A percentile compares a stretch with the other conserved stretches of the same genome.
Conservation (phyloP, 2,329 filamentous ascomycete genomes). For the Stromatinia cepivora region DNA sequence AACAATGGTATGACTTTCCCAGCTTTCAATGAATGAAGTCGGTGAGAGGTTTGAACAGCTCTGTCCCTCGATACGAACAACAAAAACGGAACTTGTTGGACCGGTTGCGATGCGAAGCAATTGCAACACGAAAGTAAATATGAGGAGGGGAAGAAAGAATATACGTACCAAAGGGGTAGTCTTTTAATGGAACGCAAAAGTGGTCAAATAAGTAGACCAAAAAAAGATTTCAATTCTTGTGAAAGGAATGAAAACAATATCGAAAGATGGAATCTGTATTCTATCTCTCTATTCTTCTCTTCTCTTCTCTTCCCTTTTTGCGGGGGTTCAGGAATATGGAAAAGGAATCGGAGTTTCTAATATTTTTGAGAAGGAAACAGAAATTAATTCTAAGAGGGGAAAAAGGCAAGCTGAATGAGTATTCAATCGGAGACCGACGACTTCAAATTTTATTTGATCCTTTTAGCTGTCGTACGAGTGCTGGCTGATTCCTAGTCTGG, state of each 20-base stretch:
- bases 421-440: slow-evolving; percentile 1
- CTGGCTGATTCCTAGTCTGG: background rate
- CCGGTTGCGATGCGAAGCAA: slow-evolving; percentile 8
- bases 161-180: slow-evolving; percentile 21
- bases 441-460: background rate
- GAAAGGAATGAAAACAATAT: background rate
- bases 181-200: background rate
- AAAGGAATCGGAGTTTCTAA: background rate
- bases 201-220: background rate
- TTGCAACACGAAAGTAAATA: slow-evolving; percentile 5
- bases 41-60: background rate
- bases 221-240: background rate
- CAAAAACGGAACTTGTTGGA: background rate
- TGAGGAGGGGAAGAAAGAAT: background rate
- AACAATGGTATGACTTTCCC: background rate
- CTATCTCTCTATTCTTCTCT: background rate
- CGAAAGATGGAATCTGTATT: slow-evolving; percentile 4
- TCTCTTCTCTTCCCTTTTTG: background rate
- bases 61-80: background rate
- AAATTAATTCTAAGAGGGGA: background rate
- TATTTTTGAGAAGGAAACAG: slow-evolving; percentile 1
- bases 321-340: background rate
- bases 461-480: background rate
- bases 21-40: slow-evolving; percentile 1
- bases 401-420: background rate